Percentiles rank a stretch among this genome's conserved stretches.
Evolutionary conservation across 805 yeast species (phyloP).

Genomic region (Suhomyces pyralidae): DNA sequence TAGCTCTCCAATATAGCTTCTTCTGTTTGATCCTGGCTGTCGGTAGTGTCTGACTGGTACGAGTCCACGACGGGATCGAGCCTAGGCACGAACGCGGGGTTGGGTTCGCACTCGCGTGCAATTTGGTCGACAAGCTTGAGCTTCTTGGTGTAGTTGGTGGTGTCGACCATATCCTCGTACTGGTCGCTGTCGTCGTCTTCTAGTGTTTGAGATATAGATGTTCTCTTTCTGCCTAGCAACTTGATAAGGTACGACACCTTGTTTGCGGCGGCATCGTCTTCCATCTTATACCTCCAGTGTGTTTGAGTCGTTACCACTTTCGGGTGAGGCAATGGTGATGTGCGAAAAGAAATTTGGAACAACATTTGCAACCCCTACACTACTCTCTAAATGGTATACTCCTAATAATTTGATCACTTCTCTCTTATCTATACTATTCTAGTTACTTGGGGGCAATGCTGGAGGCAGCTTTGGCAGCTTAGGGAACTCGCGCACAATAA

Average conservation of each 20-base stretch:
- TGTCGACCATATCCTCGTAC: slow-evolving; percentile 19
- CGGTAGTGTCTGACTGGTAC: slow-evolving; percentile 11
- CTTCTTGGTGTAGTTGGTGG: not conserved
- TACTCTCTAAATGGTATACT: too few species aligned
- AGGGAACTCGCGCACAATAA: slow-evolving; percentile 77
- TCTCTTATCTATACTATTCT: not conserved
- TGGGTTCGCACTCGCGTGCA: not conserved
- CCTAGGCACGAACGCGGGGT: slow-evolving; percentile 7
- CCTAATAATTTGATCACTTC: too few species aligned
- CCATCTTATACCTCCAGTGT: not conserved
- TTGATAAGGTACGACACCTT: slow-evolving; percentile 17
- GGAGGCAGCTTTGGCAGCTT: slow-evolving; percentile 31
- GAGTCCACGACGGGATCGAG: slow-evolving; percentile 4
- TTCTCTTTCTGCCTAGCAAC: slow-evolving; percentile 15
- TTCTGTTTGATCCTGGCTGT: slow-evolving; percentile 9
- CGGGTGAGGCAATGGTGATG: not conserved
- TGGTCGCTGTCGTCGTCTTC: slow-evolving; percentile 10
- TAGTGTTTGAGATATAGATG: slow-evolving; percentile 4
- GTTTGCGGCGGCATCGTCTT: not conserved
- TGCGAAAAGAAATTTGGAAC: not conserved
- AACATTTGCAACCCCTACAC: not conserved
- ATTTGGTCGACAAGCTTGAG: slow-evolving; percentile 1
- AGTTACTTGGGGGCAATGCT: slow-evolving; percentile 11
- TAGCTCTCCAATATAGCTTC: slow-evolving; percentile 7
- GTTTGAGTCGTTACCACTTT: not conserved